These are phyloP conservation scores for Trametes meyenii DNA, from an alignment of 768 basidiomycete genomes.

Conservation along the genomic window DNA sequence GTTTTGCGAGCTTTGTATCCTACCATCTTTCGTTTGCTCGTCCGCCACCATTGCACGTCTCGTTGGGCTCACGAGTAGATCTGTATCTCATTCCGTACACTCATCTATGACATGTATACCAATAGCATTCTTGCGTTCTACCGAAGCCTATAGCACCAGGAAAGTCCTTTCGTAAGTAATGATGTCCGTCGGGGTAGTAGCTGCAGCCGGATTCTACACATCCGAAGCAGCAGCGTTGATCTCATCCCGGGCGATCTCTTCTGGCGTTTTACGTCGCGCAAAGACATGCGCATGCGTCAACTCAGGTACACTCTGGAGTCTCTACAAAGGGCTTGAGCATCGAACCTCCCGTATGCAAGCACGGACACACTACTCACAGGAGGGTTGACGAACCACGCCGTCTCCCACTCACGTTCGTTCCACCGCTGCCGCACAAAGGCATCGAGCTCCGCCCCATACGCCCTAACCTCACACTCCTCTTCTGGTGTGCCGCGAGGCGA, in stretches of 20 bases:
- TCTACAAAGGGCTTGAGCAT: constrained; percentile 42
- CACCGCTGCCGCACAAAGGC: constrained; percentile 67
- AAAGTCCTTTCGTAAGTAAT: not conserved
- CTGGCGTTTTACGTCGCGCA: constrained; percentile 54
- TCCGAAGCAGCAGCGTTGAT: not conserved
- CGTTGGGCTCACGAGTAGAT: constrained; percentile 3
- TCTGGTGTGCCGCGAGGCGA: constrained; percentile 53
- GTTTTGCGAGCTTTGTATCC: constrained; percentile 15
- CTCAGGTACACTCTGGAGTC: constrained; percentile 80
- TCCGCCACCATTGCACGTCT: not conserved
- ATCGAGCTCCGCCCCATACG: constrained; percentile 60
- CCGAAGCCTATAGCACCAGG: not conserved
- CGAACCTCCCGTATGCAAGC: not conserved
- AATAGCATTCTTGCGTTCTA: constrained; percentile 7
- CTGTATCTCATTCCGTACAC: constrained; percentile 8
- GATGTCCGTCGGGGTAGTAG: not conserved
- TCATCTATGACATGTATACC: constrained; percentile 21
- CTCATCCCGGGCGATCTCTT: constrained; percentile 23
- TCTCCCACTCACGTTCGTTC: constrained; percentile 80
- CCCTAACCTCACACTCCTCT: constrained; percentile 53
- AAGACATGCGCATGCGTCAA: constrained; percentile 90
- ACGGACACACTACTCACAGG: constrained; percentile 52
- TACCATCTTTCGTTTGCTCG: constrained; percentile 9
- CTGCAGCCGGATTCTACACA: not conserved
- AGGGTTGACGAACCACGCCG: constrained; percentile 91